Base-by-base conservation (phyloP, 495 filamentous ascomycete genomes). In the Penicillium parvum region DNA sequence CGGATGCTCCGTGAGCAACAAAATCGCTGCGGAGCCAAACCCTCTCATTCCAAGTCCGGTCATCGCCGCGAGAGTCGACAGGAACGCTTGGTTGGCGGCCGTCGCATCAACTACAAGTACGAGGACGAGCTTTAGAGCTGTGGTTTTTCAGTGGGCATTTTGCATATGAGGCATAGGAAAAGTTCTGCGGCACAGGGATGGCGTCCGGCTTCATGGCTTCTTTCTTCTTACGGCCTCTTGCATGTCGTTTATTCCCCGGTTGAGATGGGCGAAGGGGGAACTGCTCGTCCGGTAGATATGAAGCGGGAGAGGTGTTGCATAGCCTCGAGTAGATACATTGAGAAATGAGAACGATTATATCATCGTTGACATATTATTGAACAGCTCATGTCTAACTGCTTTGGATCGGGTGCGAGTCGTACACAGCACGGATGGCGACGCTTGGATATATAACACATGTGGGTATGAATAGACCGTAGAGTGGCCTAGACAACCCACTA, bases 1-100 rank as follows among this genome's bases (percentile, higher is more conserved):
- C 74, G 89, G 8, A 60, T 90, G 32, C 70, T 85, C 5, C 86
- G 86, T 47, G 88, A 94, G 60, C 75, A 87, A 35, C 81, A 90
- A 60, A 79, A 84, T 12, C 82, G 88, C 33, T 80, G 79, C 41
- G 62, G 33, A 14, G 25, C 14, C 17, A 44, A 44, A 14, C n/a
- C 41, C n/a, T 20, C 23, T 12, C 25, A 7, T 20, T 17, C 55
- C 43, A 72, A 77, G 53, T 71, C 68, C 14, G 59, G 67, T 40
- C 64, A 55, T 36, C 68, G 70, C 37, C 69, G 79, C 26, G 73
- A 80, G 52, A 72, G 74, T 44, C 60, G 76, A 34, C 51, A 72
- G 33, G 78, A 81, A 49, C 61, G 66, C 26, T 62, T 65, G 66
- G 63, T 70, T 58, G 73, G 66, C 49, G 68, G 64, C 25, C 69